A percentile compares a stretch with the other conserved stretches of the same genome.
Conservation (phyloP, 2,329 filamentous ascomycete species). For the Botrytis elliptica region DNA sequence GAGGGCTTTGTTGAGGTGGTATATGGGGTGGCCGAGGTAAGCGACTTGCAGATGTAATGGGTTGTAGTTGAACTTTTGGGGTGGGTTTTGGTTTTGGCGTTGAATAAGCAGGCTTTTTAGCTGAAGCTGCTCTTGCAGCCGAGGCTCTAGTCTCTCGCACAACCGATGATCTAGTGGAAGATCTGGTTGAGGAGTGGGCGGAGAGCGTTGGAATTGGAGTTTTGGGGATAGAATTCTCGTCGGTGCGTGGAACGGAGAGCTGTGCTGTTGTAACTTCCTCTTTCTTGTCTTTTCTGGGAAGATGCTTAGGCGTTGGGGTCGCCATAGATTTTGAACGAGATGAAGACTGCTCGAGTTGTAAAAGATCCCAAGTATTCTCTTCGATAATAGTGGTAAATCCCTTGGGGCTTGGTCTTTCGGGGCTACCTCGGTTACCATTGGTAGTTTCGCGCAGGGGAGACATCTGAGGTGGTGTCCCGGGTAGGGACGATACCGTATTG, state of each 20-base stretch:
- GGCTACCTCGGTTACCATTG: slow-evolving; percentile 30
- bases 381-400: slow-evolving; percentile 50
- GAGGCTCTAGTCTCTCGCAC: slow-evolving; percentile 12
- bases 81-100: slow-evolving; percentile 24
- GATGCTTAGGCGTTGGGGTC: slow-evolving; percentile 30
- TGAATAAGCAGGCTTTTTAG: slow-evolving; percentile 19
- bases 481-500: slow-evolving; percentile 32
- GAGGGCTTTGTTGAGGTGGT: slow-evolving; percentile 51
- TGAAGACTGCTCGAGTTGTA: slow-evolving; percentile 40
- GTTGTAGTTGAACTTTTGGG: slow-evolving; percentile 30
- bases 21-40: slow-evolving; percentile 36
- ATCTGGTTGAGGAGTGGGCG: slow-evolving; percentile 16
- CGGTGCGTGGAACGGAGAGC: slow-evolving; percentile 22
- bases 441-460: slow-evolving; percentile 47
- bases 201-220: slow-evolving; percentile 21
- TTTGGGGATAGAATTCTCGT: slow-evolving; percentile 32
- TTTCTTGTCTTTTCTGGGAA: slow-evolving; percentile 21
- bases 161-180: neutral
- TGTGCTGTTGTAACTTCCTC: neutral
- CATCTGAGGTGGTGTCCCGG: slow-evolving; percentile 37
- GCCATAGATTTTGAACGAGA: slow-evolving; percentile 38
- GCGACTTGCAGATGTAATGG: slow-evolving; percentile 26
- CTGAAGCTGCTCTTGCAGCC: slow-evolving; percentile 17
- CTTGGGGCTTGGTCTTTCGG: slow-evolving; percentile 37
- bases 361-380: slow-evolving; percentile 48